Evolutionary conservation across 768 basidiomycete species (phyloP), one percentile per base, ranked within the genome.

Genomic region (Russula sp.): DNA sequence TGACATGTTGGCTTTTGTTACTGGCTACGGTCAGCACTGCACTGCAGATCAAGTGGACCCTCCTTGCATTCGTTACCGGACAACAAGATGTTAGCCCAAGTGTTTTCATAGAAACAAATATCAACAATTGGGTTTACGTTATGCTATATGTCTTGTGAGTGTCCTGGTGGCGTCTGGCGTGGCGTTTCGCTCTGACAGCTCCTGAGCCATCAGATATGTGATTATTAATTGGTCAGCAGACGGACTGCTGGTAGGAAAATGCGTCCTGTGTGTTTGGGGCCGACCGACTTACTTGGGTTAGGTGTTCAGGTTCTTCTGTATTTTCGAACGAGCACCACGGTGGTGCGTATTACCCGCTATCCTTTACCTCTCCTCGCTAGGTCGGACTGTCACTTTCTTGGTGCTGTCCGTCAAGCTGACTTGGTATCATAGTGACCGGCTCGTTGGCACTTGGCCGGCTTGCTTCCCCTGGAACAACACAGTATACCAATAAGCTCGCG

Each of bases 201-300:
- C 57, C 20, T 52, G 62, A 59, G 62, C 59, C 40, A 34, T 34
- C 61, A 75, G 74, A 62, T 73, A 73, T 58, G 55, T 75, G 2
- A 46, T 67, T 18, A 58, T 74, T 50, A 75, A 71, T 58, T 74
- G 73, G 74, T 57, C 71, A 1, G 65, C 69, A 13, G 74, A 75
- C 46, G 71, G 69, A 18, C 56, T 74, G 32, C 38, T 75, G 57
- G 74, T 74, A 65, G 20, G 59, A 32, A 32, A 8, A 7, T 20
- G 38, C 24, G 6, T 48, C 13, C 38, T 30, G 16, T 24, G 38
- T 46, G 8, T 42, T 46, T 13, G 11, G 36, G 20, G 10, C 40
- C 4, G 20, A 36, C 32, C 49, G 24, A 13, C 22, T 44, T 6
- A 55, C 40, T 28, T 44, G 54, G 2, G 18, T 16, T 42, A 67